Conservation (phyloP, 1,139 yeast genomes). For the Suhomyces panamericanus region DNA sequence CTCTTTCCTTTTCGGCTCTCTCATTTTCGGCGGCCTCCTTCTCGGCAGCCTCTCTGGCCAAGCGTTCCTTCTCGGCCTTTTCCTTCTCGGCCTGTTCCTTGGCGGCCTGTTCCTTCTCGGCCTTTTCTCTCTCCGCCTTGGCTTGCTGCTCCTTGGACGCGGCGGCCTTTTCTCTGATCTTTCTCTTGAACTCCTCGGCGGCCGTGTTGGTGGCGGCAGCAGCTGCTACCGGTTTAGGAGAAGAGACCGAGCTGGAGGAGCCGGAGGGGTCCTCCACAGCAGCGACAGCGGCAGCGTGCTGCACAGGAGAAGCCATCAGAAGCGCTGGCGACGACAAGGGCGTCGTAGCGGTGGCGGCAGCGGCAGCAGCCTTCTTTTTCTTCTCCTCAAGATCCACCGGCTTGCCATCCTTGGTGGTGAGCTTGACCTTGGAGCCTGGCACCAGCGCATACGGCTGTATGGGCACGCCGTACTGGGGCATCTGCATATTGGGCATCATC, state of each 20-base stretch:
- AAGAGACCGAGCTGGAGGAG: conserved; percentile 17
- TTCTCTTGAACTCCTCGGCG: conserved; percentile 28
- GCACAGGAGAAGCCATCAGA: conserved; percentile 16
- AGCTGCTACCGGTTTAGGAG: conserved; percentile 16
- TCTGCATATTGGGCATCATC: conserved; percentile 19
- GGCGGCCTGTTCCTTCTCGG: conserved; percentile 17
- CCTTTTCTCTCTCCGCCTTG: conserved; percentile 12
- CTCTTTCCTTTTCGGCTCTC: conserved; percentile 23
- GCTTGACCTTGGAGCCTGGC: conserved; percentile 29
- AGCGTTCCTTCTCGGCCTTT: conserved; percentile 6
- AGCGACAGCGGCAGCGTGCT: conserved; percentile 3
- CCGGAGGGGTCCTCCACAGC: conserved; percentile 15
- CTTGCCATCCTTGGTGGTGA: conserved; percentile 51
- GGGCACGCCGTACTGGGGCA: conserved; percentile 19
- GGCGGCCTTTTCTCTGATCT: conserved; percentile 24
- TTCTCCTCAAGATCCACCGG: conserved; percentile 48
- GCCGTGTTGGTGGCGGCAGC: conserved; percentile 13
- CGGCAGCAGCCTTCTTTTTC: conserved; percentile 27
- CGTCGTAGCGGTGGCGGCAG: conserved; percentile 23
- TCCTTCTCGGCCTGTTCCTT: conserved; percentile 22
- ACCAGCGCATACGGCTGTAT: conserved; percentile 17
- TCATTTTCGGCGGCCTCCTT: conserved; percentile 24
- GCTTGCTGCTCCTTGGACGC: conserved; percentile 18
- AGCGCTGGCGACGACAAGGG: conserved; percentile 18
- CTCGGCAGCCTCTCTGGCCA: conserved; percentile 8